Conservation (phyloP, 2,329 filamentous ascomycete species). For the Cadophora luteo-olivacea region DNA sequence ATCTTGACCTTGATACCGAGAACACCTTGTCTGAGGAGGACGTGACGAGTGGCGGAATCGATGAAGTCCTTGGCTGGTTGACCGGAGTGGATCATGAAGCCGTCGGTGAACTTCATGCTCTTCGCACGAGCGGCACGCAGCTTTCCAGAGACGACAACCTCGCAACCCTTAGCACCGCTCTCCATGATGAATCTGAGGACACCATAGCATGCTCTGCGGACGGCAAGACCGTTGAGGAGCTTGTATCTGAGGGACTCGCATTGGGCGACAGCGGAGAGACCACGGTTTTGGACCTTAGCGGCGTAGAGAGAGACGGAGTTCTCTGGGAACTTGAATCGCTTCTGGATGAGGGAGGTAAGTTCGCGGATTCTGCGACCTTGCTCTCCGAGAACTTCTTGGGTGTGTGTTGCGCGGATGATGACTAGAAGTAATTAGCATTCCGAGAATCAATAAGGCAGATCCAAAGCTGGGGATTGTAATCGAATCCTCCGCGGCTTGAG, state of each 20-base stretch:
- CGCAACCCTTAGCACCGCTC: constrained; percentile 98
- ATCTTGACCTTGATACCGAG: constrained; percentile 99
- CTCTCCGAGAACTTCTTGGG: constrained; percentile 99
- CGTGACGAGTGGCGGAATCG: constrained; percentile 97
- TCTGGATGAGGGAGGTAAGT: constrained; percentile 99
- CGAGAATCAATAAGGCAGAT: neutral
- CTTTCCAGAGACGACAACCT: constrained; percentile 99
- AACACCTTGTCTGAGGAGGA: constrained; percentile 99
- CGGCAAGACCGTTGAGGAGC: constrained; percentile 98
- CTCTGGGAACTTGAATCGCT: constrained; percentile 99
- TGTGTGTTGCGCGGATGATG: constrained; percentile 99
- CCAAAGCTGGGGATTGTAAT: neutral
- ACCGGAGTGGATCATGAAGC: constrained; percentile 99
- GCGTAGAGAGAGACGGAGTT: constrained; percentile 99
- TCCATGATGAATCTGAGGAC: constrained; percentile 99
- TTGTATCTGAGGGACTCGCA: constrained; percentile 99
- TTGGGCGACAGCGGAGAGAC: constrained; percentile 99
- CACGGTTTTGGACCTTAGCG: constrained; percentile 99
- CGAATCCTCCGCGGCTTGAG: neutral
- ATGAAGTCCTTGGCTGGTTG: constrained; percentile 99
- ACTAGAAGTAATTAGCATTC: constrained; percentile 13
- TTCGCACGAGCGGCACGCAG: constrained; percentile 98
- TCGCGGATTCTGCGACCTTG: constrained; percentile 99
- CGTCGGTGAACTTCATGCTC: constrained; percentile 99
- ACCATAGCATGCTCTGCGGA: constrained; percentile 99